A percentile compares a stretch with the other conserved stretches of the same genome.
These are phyloP conservation scores for Funneliformis geosporum DNA, from an alignment of 192 early-diverging fungal species.

Conservation along the genomic window DNA sequence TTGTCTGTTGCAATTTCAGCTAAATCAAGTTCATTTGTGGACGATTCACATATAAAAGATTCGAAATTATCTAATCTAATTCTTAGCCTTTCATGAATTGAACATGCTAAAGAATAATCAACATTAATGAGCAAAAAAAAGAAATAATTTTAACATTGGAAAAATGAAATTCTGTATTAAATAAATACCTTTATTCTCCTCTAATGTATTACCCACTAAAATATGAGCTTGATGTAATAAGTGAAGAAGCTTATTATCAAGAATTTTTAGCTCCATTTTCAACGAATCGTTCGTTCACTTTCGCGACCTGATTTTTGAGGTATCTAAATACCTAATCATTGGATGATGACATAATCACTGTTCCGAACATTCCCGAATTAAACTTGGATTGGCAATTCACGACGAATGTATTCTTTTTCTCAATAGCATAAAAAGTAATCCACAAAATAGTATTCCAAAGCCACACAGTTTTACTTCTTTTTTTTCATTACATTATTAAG, in stretches of 20 bases:
- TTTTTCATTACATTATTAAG: too few relatives aligned
- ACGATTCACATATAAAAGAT: background rate
- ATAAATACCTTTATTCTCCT: background rate
- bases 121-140: background rate
- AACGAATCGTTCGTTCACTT: too few relatives aligned
- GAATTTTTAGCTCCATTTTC: background rate
- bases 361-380: too few relatives aligned
- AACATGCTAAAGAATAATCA: background rate
- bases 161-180: background rate
- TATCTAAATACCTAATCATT: too few relatives aligned
- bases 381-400: too few relatives aligned
- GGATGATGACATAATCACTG: too few relatives aligned
- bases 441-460: too few relatives aligned
- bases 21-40: background rate
- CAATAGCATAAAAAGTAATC: too few relatives aligned
- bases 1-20: background rate
- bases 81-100: background rate
- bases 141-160: background rate
- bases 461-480: too few relatives aligned
- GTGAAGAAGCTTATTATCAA: constrained; percentile 7
- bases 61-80: background rate
- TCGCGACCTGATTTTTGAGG: too few relatives aligned
- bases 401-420: too few relatives aligned
- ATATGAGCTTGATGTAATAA: constrained; percentile 11
- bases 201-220: background rate